Evolutionary conservation across 2,329 filamentous ascomycete genomes (phyloP).

Genomic region (Fusarium nanum): DNA sequence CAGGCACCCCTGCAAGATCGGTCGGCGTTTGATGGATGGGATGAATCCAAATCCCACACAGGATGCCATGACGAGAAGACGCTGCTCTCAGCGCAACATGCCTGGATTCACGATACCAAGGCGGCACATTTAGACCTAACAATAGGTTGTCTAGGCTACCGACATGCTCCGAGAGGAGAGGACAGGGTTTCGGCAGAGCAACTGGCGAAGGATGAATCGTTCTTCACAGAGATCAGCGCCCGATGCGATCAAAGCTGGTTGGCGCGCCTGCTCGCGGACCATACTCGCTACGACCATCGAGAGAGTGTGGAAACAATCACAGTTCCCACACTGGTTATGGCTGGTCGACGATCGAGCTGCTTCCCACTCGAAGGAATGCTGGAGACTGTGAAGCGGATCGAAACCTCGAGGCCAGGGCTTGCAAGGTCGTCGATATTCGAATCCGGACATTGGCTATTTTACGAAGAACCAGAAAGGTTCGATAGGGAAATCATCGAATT

Average conservation of each 20-base stretch:
- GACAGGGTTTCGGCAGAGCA: slow-evolving; percentile 41
- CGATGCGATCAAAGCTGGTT: slow-evolving; percentile 44
- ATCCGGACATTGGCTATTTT: slow-evolving; percentile 46
- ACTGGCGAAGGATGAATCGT: slow-evolving; percentile 38
- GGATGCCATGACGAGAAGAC: slow-evolving; percentile 45
- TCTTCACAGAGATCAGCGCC: slow-evolving; percentile 45
- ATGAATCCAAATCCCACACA: slow-evolving; percentile 39
- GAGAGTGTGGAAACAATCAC: slow-evolving; percentile 44
- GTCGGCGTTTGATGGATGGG: slow-evolving; percentile 41
- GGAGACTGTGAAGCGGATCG: slow-evolving; percentile 42
- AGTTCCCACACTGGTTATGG: slow-evolving; percentile 45
- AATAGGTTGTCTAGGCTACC: slow-evolving; percentile 43
- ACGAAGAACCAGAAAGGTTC: slow-evolving; percentile 45
- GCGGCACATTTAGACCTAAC: slow-evolving; percentile 42
- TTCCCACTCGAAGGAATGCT: slow-evolving; percentile 46
- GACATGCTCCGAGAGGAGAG: slow-evolving; percentile 37
- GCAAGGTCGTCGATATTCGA: slow-evolving; percentile 41
- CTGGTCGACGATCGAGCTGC: slow-evolving; percentile 42
- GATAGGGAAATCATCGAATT: slow-evolving; percentile 43
- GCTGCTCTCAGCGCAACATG: slow-evolving; percentile 39
- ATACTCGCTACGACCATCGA: slow-evolving; percentile 46
- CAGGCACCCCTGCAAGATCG: slow-evolving; percentile 46
- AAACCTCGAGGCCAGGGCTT: slow-evolving; percentile 35
- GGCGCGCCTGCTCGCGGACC: slow-evolving; percentile 44
- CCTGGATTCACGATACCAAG: slow-evolving; percentile 42